These are phyloP conservation scores for Backusella luteola DNA, from an alignment of 192 early-diverging fungal species.

Conservation along the genomic window DNA sequence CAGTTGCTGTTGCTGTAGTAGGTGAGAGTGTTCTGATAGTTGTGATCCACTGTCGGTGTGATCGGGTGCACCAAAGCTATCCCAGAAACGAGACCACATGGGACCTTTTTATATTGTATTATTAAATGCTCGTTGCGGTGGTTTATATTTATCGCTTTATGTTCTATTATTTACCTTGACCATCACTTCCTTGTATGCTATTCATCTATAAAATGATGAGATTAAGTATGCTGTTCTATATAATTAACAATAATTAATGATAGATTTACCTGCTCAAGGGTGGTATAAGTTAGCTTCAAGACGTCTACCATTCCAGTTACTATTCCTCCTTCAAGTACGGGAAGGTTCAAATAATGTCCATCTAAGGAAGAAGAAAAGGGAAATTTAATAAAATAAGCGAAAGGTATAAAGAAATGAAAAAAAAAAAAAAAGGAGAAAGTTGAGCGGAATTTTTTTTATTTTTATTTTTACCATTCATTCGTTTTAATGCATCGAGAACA, in stretches of 20 bases:
- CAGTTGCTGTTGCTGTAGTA: neutral
- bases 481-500: conserved; percentile 80
- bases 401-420: neutral
- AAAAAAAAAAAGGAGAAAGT: neutral
- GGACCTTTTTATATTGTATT: conserved; percentile 3
- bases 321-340: conserved; percentile 67
- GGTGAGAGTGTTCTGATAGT: conserved; percentile 57
- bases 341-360: conserved; percentile 82
- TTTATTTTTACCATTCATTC: conserved; percentile 67
- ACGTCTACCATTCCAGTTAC: conserved; percentile 83
- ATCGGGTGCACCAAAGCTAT: conserved; percentile 56
- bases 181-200: conserved; percentile 47
- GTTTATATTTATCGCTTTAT: neutral
- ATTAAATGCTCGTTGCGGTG: neutral
- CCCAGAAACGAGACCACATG: conserved; percentile 75
- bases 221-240: neutral
- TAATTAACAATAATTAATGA: too few species aligned
- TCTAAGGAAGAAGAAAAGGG: conserved; percentile 40
- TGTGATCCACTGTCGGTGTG: conserved; percentile 66
- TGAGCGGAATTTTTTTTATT: too few species aligned
- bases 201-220: conserved; percentile 29
- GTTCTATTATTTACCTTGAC: conserved; percentile 13
- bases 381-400: neutral
- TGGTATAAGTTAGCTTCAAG: conserved; percentile 78
- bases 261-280: conserved; percentile 71